A percentile compares a stretch with the other conserved stretches of the same genome.
Evolutionary conservation across 768 basidiomycete genomes (phyloP).

Genomic region (Auricularia sp.): DNA sequence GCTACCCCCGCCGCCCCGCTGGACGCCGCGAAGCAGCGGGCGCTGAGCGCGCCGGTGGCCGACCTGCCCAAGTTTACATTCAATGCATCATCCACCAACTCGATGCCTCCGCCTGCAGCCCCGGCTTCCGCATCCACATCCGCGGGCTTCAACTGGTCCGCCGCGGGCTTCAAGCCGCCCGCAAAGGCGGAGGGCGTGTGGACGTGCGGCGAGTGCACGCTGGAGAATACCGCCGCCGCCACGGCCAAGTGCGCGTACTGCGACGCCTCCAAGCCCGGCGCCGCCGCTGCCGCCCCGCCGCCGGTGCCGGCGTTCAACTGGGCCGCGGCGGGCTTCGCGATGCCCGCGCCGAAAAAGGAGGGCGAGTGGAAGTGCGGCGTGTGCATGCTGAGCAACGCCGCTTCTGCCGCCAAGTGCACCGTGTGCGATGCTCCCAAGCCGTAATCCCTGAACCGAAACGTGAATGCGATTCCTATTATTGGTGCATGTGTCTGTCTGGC

Average conservation of each 20-base stretch:
- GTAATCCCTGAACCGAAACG: neutral
- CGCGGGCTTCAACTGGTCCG: conserved; percentile 49
- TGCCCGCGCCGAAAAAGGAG: conserved; percentile 14
- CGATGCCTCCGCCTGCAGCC: conserved; percentile 3
- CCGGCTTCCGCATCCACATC: neutral
- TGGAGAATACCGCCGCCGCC: conserved; percentile 27
- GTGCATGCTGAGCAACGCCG: conserved; percentile 33
- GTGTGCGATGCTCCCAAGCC: conserved; percentile 34
- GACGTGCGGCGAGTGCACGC: conserved; percentile 46
- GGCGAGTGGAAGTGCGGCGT: conserved; percentile 19
- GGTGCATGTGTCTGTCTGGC: no score
- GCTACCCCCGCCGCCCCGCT: conserved; percentile 12
- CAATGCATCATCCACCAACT: conserved; percentile 13
- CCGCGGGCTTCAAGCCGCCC: conserved; percentile 45
- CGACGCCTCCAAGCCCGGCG: conserved; percentile 25
- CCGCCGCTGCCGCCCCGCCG: neutral
- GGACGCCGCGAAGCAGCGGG: conserved; percentile 26
- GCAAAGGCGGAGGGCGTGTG: conserved; percentile 26
- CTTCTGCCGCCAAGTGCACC: conserved; percentile 35
- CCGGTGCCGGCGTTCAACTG: neutral
- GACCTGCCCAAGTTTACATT: conserved; percentile 40
- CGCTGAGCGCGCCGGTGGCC: conserved; percentile 19
- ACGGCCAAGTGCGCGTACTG: conserved; percentile 37
- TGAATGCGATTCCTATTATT: no score
- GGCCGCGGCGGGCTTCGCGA: conserved; percentile 36